A percentile compares a stretch with the other conserved stretches of the same genome.
Conservation (phyloP, 805 yeast species). For the Metschnikowia lochheadii region DNA sequence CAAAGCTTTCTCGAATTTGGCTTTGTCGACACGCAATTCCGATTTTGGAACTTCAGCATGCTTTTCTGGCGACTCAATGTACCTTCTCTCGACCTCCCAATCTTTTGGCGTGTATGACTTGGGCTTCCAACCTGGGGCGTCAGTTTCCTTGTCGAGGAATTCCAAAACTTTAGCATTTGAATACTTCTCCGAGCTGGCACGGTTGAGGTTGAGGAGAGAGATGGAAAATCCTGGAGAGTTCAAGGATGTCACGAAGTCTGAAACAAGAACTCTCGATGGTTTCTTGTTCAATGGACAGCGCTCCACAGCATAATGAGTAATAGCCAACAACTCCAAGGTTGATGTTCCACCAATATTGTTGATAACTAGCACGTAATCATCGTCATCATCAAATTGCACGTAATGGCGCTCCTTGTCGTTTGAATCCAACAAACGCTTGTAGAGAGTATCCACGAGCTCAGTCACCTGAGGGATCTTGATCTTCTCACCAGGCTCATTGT, state of each 20-base stretch:
- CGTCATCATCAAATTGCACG: conserved; percentile 61
- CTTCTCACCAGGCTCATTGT: conserved; percentile 86
- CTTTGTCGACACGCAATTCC: conserved; percentile 26
- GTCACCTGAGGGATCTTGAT: conserved; percentile 70
- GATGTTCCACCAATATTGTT: conserved; percentile 93
- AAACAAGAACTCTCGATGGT: conserved; percentile 69
- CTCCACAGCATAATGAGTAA: conserved; percentile 56
- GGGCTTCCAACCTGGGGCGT: conserved; percentile 81
- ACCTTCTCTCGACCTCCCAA: conserved; percentile 27
- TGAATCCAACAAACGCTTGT: conserved; percentile 56
- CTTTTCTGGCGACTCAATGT: conserved; percentile 25
- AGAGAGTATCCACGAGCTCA: conserved; percentile 52
- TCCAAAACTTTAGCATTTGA: conserved; percentile 33
- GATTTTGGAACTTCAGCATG: conserved; percentile 24
- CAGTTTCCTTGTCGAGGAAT: conserved; percentile 65
- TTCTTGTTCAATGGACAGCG: conserved; percentile 49
- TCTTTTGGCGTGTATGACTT: conserved; percentile 27
- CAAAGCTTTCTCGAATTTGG: conserved; percentile 49
- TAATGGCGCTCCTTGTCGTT: conserved; percentile 76
- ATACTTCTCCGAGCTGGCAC: conserved; percentile 22
- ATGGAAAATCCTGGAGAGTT: conserved; percentile 91
- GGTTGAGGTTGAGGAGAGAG: conserved; percentile 67
- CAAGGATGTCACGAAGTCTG: conserved; percentile 83
- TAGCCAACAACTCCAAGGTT: conserved; percentile 69
- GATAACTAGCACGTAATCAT: conserved; percentile 65